phyloP scores from a whole-genome alignment of 345 rosid species.

The Schrenkiella parvula region DNA sequence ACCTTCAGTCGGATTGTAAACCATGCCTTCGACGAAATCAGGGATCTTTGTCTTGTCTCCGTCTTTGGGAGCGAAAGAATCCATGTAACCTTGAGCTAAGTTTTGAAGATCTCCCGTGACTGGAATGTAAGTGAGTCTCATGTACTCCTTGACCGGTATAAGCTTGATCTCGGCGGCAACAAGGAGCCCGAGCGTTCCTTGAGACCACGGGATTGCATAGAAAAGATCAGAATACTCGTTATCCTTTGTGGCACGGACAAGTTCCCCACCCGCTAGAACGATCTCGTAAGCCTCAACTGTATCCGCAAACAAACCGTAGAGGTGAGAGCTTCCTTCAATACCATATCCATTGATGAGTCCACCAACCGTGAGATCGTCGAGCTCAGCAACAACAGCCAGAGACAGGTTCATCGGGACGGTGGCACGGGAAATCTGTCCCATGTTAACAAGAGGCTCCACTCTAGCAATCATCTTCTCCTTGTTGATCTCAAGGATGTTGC shows the following conservation, averaged over 20 bases:
- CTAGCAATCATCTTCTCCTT: slow-evolving; percentile 88
- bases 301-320: slow-evolving; percentile 92
- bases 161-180: slow-evolving; percentile 94
- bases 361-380: slow-evolving; percentile 97
- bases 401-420: slow-evolving; percentile 90
- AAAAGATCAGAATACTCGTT: slow-evolving; percentile 87
- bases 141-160: slow-evolving; percentile 83
- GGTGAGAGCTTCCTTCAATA: slow-evolving; percentile 97
- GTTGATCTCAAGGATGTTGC: slow-evolving; percentile 76
- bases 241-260: slow-evolving; percentile 92
- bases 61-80: slow-evolving; percentile 90
- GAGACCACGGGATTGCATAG: slow-evolving; percentile 98
- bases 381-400: slow-evolving; percentile 98
- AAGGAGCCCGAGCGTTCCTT: slow-evolving; percentile 95
- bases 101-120: slow-evolving; percentile 63
- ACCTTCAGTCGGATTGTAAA: slow-evolving; percentile 63
- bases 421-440: slow-evolving; percentile 93
- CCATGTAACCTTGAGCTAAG: slow-evolving; percentile 76
- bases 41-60: slow-evolving; percentile 78
- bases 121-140: slow-evolving; percentile 91
- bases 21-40: slow-evolving; percentile 92
- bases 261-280: slow-evolving; percentile 76
- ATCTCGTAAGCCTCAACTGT: slow-evolving; percentile 96
- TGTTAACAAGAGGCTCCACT: slow-evolving; percentile 96
- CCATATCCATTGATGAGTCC: slow-evolving; percentile 99